A percentile compares a stretch with the other conserved stretches of the same genome.
These are phyloP conservation scores for Schwanniomyces polymorphus DNA, from an alignment of 805 yeast species.

Conservation along the genomic window DNA sequence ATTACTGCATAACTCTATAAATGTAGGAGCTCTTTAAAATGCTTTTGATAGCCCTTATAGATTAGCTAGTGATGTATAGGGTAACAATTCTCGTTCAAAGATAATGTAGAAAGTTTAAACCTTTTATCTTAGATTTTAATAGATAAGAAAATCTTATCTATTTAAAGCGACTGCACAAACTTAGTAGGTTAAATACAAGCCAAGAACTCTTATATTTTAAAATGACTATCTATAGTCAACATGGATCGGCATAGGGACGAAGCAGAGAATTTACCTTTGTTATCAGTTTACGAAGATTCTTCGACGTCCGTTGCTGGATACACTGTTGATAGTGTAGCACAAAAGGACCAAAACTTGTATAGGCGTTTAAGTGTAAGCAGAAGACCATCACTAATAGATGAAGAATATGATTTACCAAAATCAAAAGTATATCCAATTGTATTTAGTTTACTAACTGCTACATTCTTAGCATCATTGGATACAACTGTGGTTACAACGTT, in stretches of 20 bases:
- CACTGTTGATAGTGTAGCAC: not conserved
- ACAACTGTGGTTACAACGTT: conserved; percentile 67
- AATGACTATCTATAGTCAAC: no score
- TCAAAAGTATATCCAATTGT: conserved; percentile 27
- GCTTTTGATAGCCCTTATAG: no score
- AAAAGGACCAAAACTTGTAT: not conserved
- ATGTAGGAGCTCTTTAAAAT: no score
- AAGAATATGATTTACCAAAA: conserved; percentile 18
- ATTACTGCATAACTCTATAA: no score
- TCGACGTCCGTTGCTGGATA: not conserved
- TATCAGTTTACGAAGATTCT: not conserved
- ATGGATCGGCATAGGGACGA: not conserved
- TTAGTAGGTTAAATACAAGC: no score
- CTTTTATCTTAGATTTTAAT: no score
- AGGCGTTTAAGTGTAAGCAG: not conserved
- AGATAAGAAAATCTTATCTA: no score
- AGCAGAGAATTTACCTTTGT: not conserved
- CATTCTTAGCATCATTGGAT: conserved; percentile 65
- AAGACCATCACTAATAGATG: not conserved
- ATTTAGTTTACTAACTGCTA: conserved; percentile 30
- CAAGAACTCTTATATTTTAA: no score
- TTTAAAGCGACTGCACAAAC: no score
- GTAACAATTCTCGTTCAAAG: no score
- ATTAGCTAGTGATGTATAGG: no score
- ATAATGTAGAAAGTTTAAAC: no score